Evolutionary conservation across 2,329 filamentous ascomycete species (phyloP), one percentile per base, ranked within the genome.

Genomic region (Ceratocystis albifundus): DNA sequence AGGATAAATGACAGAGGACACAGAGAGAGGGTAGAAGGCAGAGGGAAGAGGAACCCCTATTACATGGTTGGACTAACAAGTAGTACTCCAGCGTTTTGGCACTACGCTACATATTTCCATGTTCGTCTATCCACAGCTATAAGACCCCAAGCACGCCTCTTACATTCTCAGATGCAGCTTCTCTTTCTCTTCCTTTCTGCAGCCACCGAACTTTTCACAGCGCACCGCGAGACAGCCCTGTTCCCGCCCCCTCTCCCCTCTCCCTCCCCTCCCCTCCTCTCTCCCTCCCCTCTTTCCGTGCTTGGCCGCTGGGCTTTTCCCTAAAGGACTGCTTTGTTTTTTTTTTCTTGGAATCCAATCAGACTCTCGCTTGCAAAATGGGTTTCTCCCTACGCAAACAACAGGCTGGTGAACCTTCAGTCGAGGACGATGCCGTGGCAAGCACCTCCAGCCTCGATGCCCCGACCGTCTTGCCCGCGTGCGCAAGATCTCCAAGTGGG

Each of bases 401-500:
- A 62, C 59, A 66, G 61, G 64, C 57, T 46, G 61, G 57, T n/a
- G 65, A 53, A 30, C 20, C 66, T 44, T 15, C n/a, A 22, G 61
- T 41, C 48, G 61, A 44, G 20, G 28, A n/a, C 28, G 57, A 61
- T 10, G 63, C 50, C 46, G 61, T 28, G 22, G 64, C 50, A 17
- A 64, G 61, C 22, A 62, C 45, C 10, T 64, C 64, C 7, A 66
- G 64, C 32, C n/a, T 57, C 36, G 67, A 66, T 36, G 53, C 50
- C 32, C 66, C 25, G 64, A 66, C 15, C 64, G 61, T 36, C 64
- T 68, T 36, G 44, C 41, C 30, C 61, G 61, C 20, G 32, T 64
- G 15, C 67, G 64, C 61, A 68, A 68, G 55, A 64, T 66, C 53
- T 82, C 84, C 70, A 76, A 78, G 63, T 82, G 80, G 76, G 82